Evolutionary conservation across 2,329 filamentous ascomycete genomes (phyloP), one percentile per base, ranked within the genome.

Genomic region (Penicillium sp.): DNA sequence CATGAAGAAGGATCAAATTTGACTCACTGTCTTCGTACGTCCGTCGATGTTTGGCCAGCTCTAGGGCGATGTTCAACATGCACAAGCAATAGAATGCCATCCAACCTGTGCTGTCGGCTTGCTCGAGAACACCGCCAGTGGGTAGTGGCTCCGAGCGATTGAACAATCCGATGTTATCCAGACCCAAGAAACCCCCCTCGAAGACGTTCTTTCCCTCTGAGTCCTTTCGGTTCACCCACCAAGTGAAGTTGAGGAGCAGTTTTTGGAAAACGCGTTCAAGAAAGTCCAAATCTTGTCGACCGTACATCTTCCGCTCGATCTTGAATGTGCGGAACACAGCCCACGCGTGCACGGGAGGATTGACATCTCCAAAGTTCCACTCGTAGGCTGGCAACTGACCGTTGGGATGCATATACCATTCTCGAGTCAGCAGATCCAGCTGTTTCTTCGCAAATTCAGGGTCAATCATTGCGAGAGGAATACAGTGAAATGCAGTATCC

Each of bases 381-480:
- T 96, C 90, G 56, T 82, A 92, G 53, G 90, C 89, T 34, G 89
- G 87, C 25, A 96, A 71, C 65, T 96, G 90, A 30, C 90, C 92
- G 56, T 96, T 96, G 11, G 90, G 90, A 65, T 96, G 90, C 76
- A 92, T 95, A 71, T 95, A 96, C 92, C 90, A 96, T 69, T 96
- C 92, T 56, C 90, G 77, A 2, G 90, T 96, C 61, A 96, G 90
- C 28, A 96, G 70, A 60, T 96, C 92, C 33, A 96, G 79, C 67
- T 96, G 90, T 71, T 95, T 95, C 77, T 96, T 96, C 38, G 90
- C 89, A 56, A 95, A 95, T 28, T 95, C 90, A 0, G 90, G 92
- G 56, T 96, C 90, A 47, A 96, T 89, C 89, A 96, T 95, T 26
- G 92, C 85, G 44, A 96, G 69, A 0, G 89, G 86, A 52, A 96